phyloP scores from a whole-genome alignment of 2,329 filamentous ascomycete species.

The Cytospora piceae region DNA sequence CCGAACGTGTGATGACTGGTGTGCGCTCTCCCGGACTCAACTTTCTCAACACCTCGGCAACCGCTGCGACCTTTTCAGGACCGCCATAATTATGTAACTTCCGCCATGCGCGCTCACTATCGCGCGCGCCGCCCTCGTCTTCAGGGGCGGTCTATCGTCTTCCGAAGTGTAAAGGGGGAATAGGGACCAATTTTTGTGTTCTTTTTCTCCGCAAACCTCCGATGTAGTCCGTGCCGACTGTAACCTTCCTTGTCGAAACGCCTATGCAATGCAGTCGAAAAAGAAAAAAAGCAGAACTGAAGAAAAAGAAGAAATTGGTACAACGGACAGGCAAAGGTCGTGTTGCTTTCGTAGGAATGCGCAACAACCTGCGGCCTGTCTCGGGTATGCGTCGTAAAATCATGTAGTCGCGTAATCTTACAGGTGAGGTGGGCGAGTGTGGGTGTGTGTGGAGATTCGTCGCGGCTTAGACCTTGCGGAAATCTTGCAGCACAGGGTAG shows the following conservation, averaged over 20 bases:
- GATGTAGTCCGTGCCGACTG: slow-evolving; percentile 28
- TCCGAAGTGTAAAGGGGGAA: slow-evolving; percentile 26
- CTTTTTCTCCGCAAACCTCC: slow-evolving; percentile 36
- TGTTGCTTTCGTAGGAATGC: slow-evolving; percentile 19
- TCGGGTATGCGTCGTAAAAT: slow-evolving; percentile 47
- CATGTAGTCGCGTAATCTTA: slow-evolving; percentile 43
- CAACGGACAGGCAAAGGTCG: slow-evolving; percentile 33
- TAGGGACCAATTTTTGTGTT: slow-evolving; percentile 35
- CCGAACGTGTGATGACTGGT: slow-evolving; percentile 25
- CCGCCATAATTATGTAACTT: slow-evolving; percentile 27
- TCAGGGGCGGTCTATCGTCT: slow-evolving; percentile 32
- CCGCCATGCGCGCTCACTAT: slow-evolving; percentile 22
- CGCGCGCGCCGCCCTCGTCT: slow-evolving; percentile 34
- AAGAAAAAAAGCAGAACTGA: slow-evolving; percentile 25
- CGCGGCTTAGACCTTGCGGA: slow-evolving; percentile 57
- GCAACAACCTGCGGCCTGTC: slow-evolving; percentile 26
- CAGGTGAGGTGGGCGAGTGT: slow-evolving; percentile 20
- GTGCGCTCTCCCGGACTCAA: slow-evolving; percentile 19
- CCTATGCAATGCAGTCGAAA: slow-evolving; percentile 47
- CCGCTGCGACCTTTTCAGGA: slow-evolving; percentile 30
- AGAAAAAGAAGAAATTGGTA: slow-evolving; percentile 26
- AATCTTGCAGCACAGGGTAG: slow-evolving; percentile 86
- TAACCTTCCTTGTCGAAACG: slow-evolving; percentile 46
- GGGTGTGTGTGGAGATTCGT: neutral
- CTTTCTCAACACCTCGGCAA: slow-evolving; percentile 14